These are phyloP conservation scores for Mycosphaerelloides madeirae DNA, from an alignment of 2,329 filamentous ascomycete species.

Conservation along the genomic window DNA sequence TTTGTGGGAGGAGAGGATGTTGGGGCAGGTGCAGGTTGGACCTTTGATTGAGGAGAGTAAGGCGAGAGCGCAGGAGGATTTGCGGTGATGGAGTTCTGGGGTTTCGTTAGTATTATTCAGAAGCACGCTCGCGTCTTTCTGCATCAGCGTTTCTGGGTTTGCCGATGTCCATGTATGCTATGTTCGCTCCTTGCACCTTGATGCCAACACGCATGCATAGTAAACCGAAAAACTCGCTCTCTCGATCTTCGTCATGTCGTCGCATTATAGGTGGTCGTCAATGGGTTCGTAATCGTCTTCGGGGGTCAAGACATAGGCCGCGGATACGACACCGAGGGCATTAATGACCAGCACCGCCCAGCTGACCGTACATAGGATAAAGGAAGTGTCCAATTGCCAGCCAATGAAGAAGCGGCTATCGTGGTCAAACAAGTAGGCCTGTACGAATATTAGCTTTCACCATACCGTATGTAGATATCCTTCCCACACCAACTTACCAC, in stretches of 20 bases:
- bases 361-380: slow-evolving; percentile 62
- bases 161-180: no score
- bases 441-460: background rate
- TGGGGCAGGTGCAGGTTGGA: slow-evolving; percentile 8
- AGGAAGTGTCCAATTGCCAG: slow-evolving; percentile 76
- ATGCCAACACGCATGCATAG: no score
- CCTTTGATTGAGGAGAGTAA: slow-evolving; percentile 9
- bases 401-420: slow-evolving; percentile 78
- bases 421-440: slow-evolving; percentile 60
- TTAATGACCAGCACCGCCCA: slow-evolving; percentile 54
- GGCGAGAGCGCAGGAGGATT: slow-evolving; percentile 10
- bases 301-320: slow-evolving; percentile 65
- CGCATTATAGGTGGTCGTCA: slow-evolving; percentile 17
- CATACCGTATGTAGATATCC: background rate
- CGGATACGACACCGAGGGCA: slow-evolving; percentile 56
- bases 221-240: no score
- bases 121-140: background rate
- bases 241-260: background rate
- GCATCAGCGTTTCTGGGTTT: no score
- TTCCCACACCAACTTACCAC: slow-evolving; percentile 57
- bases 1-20: slow-evolving; percentile 12
- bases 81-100: slow-evolving; percentile 5
- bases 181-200: no score
- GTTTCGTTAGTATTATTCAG: slow-evolving; percentile 9
- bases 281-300: slow-evolving; percentile 86